A percentile compares a stretch with the other conserved stretches of the same genome.
Evolutionary conservation across 768 basidiomycete species (phyloP).

Genomic region (Mrakia blollopis): DNA sequence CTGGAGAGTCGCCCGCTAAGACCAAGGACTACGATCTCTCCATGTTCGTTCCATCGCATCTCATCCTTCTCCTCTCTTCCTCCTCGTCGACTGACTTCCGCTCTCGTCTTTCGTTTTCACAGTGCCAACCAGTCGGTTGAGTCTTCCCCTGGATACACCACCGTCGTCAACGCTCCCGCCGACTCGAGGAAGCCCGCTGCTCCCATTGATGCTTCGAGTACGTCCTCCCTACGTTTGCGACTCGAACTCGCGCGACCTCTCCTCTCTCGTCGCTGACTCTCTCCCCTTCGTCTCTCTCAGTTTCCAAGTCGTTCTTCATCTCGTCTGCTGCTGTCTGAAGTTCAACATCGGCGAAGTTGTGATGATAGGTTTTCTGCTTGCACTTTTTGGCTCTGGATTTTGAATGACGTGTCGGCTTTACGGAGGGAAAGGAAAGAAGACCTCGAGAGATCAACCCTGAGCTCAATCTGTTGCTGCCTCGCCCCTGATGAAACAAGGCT

Average conservation of each 20-base stretch:
- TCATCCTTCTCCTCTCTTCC: neutral
- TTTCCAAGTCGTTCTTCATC: constrained; percentile 33
- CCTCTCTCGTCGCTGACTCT: neutral
- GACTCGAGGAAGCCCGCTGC: constrained; percentile 80
- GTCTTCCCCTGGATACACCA: constrained; percentile 65
- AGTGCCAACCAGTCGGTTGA: constrained; percentile 76
- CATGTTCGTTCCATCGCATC: constrained; percentile 58
- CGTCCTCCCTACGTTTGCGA: neutral
- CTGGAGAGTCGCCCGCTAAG: constrained; percentile 68
- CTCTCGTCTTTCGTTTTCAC: neutral
- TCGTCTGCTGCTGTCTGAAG: constrained; percentile 28
- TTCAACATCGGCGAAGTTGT: neutral
- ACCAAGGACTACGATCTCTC: constrained; percentile 68
- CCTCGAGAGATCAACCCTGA: too few relatives aligned
- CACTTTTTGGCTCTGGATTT: neutral
- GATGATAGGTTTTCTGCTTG: neutral
- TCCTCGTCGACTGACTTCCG: neutral
- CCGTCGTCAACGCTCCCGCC: constrained; percentile 62
- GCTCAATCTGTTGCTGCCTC: too few relatives aligned
- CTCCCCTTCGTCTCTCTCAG: neutral
- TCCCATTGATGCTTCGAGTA: constrained; percentile 84
- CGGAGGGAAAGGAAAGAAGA: neutral
- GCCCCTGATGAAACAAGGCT: too few relatives aligned
- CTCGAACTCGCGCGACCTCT: neutral
- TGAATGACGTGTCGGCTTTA: neutral